Conservation (phyloP, 2,329 filamentous ascomycete genomes). For the Chrysoporthe puriensis region DNA sequence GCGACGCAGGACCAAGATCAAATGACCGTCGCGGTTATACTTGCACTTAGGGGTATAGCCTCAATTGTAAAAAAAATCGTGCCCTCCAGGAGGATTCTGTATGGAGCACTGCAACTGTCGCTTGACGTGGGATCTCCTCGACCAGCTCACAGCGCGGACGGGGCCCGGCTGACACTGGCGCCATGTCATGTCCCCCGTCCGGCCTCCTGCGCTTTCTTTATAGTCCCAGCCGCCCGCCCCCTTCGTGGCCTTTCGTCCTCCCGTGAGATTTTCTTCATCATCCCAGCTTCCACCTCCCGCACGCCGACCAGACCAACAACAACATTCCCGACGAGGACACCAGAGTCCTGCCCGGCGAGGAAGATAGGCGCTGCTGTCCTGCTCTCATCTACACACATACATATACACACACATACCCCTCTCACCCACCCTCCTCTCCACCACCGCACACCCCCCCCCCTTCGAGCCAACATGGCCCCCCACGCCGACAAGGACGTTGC, state of each 20-base stretch:
- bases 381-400: not conserved
- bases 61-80: constrained; percentile 3
- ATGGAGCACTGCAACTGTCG: not conserved
- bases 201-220: constrained; percentile 14
- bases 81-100: not conserved
- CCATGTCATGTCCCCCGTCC: not conserved
- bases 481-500: constrained; percentile 53
- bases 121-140: not conserved
- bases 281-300: not conserved
- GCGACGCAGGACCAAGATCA: not conserved
- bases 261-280: not conserved
- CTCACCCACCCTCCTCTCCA: not conserved
- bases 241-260: not conserved
- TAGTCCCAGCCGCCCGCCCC: constrained; percentile 16
- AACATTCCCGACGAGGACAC: not conserved
- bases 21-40: constrained; percentile 44
- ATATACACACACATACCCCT: not conserved
- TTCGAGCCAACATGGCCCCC: constrained; percentile 55
- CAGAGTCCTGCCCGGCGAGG: not conserved
- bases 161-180: constrained; percentile 33
- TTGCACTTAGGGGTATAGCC: constrained; percentile 63
- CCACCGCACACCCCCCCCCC: not conserved
- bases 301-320: too few species aligned
- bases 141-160: not conserved
- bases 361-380: not conserved